Evolutionary conservation across 257 asterid genomes (phyloP), one percentile per base, ranked within the genome.

Genomic region (Cynanchum wilfordii): DNA sequence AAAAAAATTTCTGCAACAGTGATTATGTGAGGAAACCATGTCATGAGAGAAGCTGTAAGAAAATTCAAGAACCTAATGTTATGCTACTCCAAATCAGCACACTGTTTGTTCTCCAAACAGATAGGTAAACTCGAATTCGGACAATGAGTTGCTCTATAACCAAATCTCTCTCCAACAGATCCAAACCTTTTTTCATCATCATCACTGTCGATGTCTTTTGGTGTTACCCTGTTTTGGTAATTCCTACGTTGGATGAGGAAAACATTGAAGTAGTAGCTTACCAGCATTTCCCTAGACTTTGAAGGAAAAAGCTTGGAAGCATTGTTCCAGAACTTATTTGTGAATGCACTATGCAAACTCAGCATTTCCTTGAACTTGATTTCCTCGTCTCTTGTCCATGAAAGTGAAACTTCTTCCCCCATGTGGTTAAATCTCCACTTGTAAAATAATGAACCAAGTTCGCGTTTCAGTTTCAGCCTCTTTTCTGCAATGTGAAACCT

Each of bases 331-430:
- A 86, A 86, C 71, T 76, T 79, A 68, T 83, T 82, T 7, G 76
- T 70, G 65, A 75, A 65, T 2, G 81, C 69, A 72, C 76, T 69
- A 7, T 75, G 25, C 29, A 72, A 65, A 77, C 75, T 82, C 66
- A 90, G 73, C 76, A 78, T 78, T 66, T 78, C 83, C 80, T 87
- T 88, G 84, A 90, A 92, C 42, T 59, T 77, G 16, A 69, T 71
- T 70, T 86, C 96, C 80, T 90, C 94, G 68, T 86, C 86, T 62
- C 64, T 69, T 10, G 88, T 86, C 98, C 98, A 92, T 30, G 91
- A 90, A 67, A 92, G 89, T 1, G 96, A 90, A 76, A 90, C 90
- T 81, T 92, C 98, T 85, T 92, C 98, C 4, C 98, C 96, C 98
- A 88, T 92, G 70, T 70, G 83, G 77, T 88, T 22, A 75, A 92